Evolutionary conservation across 805 yeast genomes (phyloP).

Genomic region (Huiozyma sinensis): DNA sequence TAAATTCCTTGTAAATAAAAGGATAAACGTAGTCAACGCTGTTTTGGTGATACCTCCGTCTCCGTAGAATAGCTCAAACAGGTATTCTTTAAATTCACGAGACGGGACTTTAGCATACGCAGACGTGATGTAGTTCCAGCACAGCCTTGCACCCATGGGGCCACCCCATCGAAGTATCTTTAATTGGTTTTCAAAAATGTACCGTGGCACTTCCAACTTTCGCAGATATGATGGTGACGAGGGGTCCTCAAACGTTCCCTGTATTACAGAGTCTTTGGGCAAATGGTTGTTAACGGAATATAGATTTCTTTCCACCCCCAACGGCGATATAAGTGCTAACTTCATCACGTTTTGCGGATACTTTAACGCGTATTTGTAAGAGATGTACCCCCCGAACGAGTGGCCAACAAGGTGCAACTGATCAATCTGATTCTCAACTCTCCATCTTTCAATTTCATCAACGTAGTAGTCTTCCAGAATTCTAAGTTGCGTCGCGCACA

Average conservation of each 20-base stretch:
- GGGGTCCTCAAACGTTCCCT: slow-evolving; percentile 31
- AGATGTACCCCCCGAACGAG: slow-evolving; percentile 68
- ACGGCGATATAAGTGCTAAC: slow-evolving; percentile 59
- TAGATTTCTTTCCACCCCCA: slow-evolving; percentile 63
- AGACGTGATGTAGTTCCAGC: slow-evolving; percentile 25
- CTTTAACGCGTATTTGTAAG: slow-evolving; percentile 49
- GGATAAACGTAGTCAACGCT: slow-evolving; percentile 18
- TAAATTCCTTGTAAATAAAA: slow-evolving; percentile 23
- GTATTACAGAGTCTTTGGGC: slow-evolving; percentile 8
- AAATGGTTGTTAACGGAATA: slow-evolving; percentile 37
- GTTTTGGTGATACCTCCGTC: slow-evolving; percentile 5
- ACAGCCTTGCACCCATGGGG: slow-evolving; percentile 31
- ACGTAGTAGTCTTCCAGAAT: slow-evolving; percentile 44
- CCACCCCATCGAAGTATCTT: slow-evolving; percentile 36
- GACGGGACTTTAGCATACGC: slow-evolving; percentile 25
- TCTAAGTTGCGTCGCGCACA: neutral
- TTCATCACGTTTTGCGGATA: slow-evolving; percentile 46
- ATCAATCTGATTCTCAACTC: slow-evolving; percentile 36
- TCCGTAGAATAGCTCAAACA: slow-evolving; percentile 12
- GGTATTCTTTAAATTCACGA: slow-evolving; percentile 16
- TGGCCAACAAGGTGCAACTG: slow-evolving; percentile 63
- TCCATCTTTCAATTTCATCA: slow-evolving; percentile 55
- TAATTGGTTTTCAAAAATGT: slow-evolving; percentile 31
- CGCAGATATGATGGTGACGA: slow-evolving; percentile 30
- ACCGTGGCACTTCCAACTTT: slow-evolving; percentile 21